phyloP scores from a whole-genome alignment of 768 basidiomycete species.

The Termitomyces heimii region DNA sequence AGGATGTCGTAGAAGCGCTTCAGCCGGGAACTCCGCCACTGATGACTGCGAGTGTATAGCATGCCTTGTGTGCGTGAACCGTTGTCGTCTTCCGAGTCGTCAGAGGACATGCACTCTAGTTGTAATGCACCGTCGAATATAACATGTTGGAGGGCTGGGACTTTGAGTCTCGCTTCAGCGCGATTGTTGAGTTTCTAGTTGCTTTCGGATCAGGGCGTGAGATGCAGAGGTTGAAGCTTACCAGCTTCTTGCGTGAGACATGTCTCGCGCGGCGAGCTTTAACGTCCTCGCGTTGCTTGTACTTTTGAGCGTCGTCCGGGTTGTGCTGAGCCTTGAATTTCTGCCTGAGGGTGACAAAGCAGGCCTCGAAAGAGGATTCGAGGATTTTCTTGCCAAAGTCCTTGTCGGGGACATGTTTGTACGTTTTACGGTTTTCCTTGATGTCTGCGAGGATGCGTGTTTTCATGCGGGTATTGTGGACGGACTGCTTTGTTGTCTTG shows the following conservation, averaged over 20 bases:
- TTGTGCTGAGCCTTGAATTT: constrained; percentile 55
- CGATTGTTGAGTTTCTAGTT: constrained; percentile 65
- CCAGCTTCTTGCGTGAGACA: constrained; percentile 54
- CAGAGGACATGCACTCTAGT: constrained; percentile 75
- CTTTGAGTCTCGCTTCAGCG: constrained; percentile 49
- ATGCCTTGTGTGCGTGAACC: constrained; percentile 24
- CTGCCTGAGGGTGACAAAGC: constrained; percentile 60
- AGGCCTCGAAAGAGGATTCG: constrained; percentile 64
- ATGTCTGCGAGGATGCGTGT: constrained; percentile 55
- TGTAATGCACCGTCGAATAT: constrained; percentile 68
- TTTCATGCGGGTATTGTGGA: constrained; percentile 72
- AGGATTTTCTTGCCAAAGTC: constrained; percentile 60
- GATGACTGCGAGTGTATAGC: constrained; percentile 50
- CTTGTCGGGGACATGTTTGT: constrained; percentile 58
- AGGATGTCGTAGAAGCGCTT: constrained; percentile 53
- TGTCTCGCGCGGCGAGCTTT: constrained; percentile 63
- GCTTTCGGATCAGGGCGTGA: neutral
- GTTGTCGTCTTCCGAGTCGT: constrained; percentile 61
- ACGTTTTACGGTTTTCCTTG: constrained; percentile 46
- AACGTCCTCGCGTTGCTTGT: constrained; percentile 47
- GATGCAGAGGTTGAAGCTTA: constrained; percentile 25
- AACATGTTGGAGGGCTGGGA: constrained; percentile 50
- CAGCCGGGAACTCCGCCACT: constrained; percentile 67
- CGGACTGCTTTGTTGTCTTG: constrained; percentile 69
- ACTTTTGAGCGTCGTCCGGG: constrained; percentile 1